Percentiles rank a stretch among this genome's conserved stretches.
These are phyloP conservation scores for Phytophthora citricola DNA, from an alignment of 352 stramenopile species.

Conservation along the genomic window DNA sequence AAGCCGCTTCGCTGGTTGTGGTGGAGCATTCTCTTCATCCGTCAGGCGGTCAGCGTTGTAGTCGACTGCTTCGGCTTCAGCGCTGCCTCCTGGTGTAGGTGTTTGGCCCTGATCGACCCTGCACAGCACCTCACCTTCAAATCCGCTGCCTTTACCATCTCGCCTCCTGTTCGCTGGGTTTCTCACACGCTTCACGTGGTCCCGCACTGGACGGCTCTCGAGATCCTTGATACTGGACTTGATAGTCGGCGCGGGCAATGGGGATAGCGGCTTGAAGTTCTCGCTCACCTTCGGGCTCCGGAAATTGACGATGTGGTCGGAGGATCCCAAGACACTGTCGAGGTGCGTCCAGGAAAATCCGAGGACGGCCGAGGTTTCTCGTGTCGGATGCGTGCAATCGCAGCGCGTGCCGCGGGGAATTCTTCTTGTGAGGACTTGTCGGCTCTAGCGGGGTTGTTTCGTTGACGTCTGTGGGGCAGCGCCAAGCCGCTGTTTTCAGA, in stretches of 20 bases:
- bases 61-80: constrained; percentile 1
- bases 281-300: constrained; percentile 83
- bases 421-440: constrained; percentile 31
- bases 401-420: neutral
- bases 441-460: neutral
- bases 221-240: constrained; percentile 43
- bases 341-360: constrained; percentile 66
- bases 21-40: constrained; percentile 30
- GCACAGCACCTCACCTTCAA: constrained; percentile 72
- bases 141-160: constrained; percentile 66
- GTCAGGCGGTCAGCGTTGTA: constrained; percentile 17
- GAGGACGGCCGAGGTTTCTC: constrained; percentile 53
- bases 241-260: constrained; percentile 21
- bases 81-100: constrained; percentile 18
- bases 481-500: constrained; percentile 54
- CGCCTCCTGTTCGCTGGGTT: constrained; percentile 61
- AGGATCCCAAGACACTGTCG: constrained; percentile 69
- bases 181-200: constrained; percentile 54
- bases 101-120: constrained; percentile 43
- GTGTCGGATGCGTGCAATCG: constrained; percentile 17
- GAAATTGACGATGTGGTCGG: constrained; percentile 80
- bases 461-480: constrained; percentile 13
- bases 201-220: constrained; percentile 47
- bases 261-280: constrained; percentile 64
- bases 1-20: constrained; percentile 28